A percentile compares a stretch with the other conserved stretches of the same genome.
These are phyloP conservation scores for Rhizophora mangle DNA, from an alignment of 345 rosid genomes.

Conservation along the genomic window DNA sequence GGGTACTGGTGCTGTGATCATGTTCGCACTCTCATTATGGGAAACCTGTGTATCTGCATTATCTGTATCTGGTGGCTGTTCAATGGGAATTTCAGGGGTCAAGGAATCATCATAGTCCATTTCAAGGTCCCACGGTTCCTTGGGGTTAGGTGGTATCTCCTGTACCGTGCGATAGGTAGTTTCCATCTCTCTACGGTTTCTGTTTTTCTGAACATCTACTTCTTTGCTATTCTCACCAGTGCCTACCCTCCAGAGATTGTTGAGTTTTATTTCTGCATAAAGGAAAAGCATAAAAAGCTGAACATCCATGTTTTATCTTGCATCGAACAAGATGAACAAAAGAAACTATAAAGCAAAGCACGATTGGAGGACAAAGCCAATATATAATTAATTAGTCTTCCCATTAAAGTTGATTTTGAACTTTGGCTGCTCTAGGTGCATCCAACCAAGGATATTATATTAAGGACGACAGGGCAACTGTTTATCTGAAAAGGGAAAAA, in stretches of 20 bases:
- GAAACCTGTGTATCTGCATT: slow-evolving; percentile 47
- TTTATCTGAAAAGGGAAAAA: no score
- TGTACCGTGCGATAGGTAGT: slow-evolving; percentile 45
- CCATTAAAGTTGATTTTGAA: background rate
- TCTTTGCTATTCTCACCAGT: slow-evolving; percentile 92
- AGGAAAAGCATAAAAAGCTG: slow-evolving; percentile 29
- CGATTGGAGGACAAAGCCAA: background rate
- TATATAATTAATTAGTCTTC: background rate
- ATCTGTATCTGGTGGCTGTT: slow-evolving; percentile 77
- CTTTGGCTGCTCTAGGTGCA: no score
- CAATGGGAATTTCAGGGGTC: slow-evolving; percentile 77
- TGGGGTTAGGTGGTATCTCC: slow-evolving; percentile 78
- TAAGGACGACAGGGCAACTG: background rate
- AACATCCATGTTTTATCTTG: slow-evolving; percentile 15
- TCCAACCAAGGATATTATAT: no score
- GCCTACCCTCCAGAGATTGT: slow-evolving; percentile 65
- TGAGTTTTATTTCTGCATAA: slow-evolving; percentile 69
- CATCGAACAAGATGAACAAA: slow-evolving; percentile 7
- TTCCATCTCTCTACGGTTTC: slow-evolving; percentile 84
- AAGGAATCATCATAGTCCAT: slow-evolving; percentile 89
- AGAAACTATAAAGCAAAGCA: background rate
- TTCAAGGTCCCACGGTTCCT: slow-evolving; percentile 95
- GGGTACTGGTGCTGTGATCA: slow-evolving; percentile 26
- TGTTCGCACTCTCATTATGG: slow-evolving; percentile 33
- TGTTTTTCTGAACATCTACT: slow-evolving; percentile 70